Percentiles rank a stretch among this genome's conserved stretches.
Conservation (phyloP, 2,329 filamentous ascomycete species). For the Intubia oerlemansii region DNA sequence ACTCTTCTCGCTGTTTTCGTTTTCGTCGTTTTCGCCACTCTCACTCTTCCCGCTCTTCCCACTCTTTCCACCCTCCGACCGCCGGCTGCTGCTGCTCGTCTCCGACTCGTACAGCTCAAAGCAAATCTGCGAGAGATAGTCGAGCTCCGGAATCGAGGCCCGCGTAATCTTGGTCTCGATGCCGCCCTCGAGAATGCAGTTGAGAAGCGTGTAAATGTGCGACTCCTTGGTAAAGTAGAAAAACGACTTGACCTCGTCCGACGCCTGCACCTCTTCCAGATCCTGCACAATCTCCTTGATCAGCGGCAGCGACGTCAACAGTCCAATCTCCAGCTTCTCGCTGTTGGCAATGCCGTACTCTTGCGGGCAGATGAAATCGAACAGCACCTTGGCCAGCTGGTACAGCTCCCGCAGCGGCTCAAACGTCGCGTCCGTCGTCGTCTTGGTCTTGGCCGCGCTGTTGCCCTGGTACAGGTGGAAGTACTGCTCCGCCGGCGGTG, state of each 20-base stretch:
- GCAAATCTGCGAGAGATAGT: constrained; percentile 93
- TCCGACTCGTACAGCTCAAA: constrained; percentile 96
- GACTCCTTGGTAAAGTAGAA: constrained; percentile 99
- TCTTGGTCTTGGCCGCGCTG: constrained; percentile 49
- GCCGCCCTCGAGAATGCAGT: constrained; percentile 92
- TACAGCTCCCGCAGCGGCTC: constrained; percentile 85
- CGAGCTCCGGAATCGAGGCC: constrained; percentile 85
- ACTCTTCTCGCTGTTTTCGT: too few relatives aligned
- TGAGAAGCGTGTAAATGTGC: constrained; percentile 93
- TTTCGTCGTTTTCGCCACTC: not conserved
- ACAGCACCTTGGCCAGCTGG: constrained; percentile 79
- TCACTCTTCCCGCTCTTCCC: too few relatives aligned
- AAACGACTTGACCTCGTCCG: constrained; percentile 82
- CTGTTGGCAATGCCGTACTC: constrained; percentile 92
- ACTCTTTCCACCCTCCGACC: too few relatives aligned
- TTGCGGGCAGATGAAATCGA: constrained; percentile 96
- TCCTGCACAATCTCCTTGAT: constrained; percentile 95
- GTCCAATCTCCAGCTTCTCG: constrained; percentile 95
- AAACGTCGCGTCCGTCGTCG: constrained; percentile 66
- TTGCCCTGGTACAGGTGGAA: constrained; percentile 78
- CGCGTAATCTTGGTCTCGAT: constrained; percentile 94
- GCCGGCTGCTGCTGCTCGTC: constrained; percentile 34
- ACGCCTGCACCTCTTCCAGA: constrained; percentile 90
- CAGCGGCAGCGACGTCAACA: constrained; percentile 79
- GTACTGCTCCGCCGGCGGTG: constrained; percentile 47